These are phyloP conservation scores for Dipteronia dyeriana DNA, from an alignment of 345 rosid species.

Conservation along the genomic window DNA sequence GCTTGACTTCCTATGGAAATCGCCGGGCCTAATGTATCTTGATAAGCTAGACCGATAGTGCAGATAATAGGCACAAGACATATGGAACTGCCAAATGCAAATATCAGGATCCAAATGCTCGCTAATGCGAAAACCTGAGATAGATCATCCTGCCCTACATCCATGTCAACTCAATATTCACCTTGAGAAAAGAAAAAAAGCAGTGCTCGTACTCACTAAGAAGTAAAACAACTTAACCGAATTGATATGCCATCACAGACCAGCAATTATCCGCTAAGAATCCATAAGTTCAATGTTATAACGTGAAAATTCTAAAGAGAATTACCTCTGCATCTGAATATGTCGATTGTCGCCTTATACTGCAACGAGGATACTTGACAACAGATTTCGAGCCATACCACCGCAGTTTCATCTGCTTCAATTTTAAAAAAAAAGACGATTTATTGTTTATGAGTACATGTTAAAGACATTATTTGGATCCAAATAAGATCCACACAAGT, in stretches of 20 bases:
- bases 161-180: constrained; percentile 66
- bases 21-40: constrained; percentile 47
- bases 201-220: background rate
- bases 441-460: background rate
- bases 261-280: too few species aligned
- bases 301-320: background rate
- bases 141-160: constrained; percentile 97
- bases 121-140: constrained; percentile 85
- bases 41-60: constrained; percentile 57
- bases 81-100: constrained; percentile 64
- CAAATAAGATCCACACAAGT: background rate
- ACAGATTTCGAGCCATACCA: constrained; percentile 92
- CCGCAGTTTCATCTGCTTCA: constrained; percentile 73
- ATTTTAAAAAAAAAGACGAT: background rate
- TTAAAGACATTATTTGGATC: background rate
- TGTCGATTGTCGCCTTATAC: constrained; percentile 75
- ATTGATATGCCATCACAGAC: too few species aligned
- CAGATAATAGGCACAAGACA: constrained; percentile 61
- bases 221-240: background rate
- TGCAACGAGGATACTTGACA: constrained; percentile 95
- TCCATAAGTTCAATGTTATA: too few species aligned
- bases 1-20: constrained; percentile 44
- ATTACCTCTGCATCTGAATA: constrained; percentile 97
- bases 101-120: constrained; percentile 82
- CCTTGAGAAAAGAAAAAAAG: constrained; percentile 28